phyloP scores from a whole-genome alignment of 805 yeast genomes.

The Saccharomycopsis synnaedendra region DNA sequence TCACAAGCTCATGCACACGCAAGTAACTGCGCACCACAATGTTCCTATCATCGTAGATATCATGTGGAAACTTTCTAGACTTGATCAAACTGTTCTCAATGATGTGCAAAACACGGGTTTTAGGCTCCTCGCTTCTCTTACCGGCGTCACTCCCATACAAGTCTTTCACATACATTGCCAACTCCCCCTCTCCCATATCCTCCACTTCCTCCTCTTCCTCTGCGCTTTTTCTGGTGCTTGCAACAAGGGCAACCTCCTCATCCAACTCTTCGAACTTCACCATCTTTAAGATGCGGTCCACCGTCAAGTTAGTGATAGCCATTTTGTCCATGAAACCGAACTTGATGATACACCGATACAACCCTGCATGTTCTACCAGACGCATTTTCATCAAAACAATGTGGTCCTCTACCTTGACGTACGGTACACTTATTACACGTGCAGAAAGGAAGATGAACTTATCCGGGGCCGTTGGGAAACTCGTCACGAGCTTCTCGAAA shows the following conservation, averaged over 20 bases:
- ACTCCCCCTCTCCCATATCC: conserved; percentile 4
- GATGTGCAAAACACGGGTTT: conserved; percentile 19
- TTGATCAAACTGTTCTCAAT: conserved; percentile 20
- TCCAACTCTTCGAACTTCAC: conserved; percentile 7
- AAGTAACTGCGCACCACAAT: background rate
- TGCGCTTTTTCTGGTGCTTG: background rate
- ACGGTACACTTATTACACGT: conserved; percentile 32
- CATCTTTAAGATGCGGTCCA: conserved; percentile 17
- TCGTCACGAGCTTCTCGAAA: conserved; percentile 19
- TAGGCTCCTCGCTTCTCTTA: background rate
- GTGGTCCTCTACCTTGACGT: conserved; percentile 28
- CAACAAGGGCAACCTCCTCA: conserved; percentile 13
- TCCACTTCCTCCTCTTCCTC: background rate
- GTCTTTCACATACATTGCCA: background rate
- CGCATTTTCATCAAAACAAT: conserved; percentile 29
- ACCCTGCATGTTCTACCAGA: conserved; percentile 26
- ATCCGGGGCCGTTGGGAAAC: conserved; percentile 33
- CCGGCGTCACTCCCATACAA: background rate
- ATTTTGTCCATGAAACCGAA: conserved; percentile 39
- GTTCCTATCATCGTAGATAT: conserved; percentile 1
- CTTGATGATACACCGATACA: conserved; percentile 35
- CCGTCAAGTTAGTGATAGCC: conserved; percentile 17
- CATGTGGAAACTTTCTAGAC: conserved; percentile 4
- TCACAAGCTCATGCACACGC: background rate
- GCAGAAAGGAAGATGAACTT: conserved; percentile 33